Base-by-base conservation (phyloP, 1,139 yeast genomes). In the Sugiyamaella novakii region DNA sequence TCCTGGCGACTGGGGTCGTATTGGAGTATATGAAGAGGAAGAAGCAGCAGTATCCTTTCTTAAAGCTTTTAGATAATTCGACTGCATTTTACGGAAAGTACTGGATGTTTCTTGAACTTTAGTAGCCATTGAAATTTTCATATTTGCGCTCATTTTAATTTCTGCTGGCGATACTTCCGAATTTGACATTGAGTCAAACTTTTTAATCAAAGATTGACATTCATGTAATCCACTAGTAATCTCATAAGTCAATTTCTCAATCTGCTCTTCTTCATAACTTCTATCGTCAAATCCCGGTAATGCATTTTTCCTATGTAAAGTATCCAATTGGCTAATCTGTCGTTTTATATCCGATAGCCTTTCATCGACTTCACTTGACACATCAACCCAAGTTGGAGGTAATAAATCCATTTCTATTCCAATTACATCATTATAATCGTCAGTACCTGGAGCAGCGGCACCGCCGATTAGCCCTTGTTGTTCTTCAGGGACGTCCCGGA, bases 211-310 rank as follows among this genome's bases (percentile, higher is more conserved):
- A 30, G 79, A 79, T 64, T 89, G 94, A 62, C 95, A 84, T 53
- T 78, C 75, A 64, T 89, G 96, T 29, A 65, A 86, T 79, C 58
- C 77, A 72, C 66, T 80, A 75, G 96, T 86, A 45, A 91, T 82
- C 21, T 78, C 75, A 59, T 79, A 83, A 50, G 92, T 88, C 58
- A 87, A 67, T 49, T 79, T 79, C 63, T 91, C 97, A 55, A 94
- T 88, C 52, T 76, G 79, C 55, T 84, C 87, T 58, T 84, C 85
- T 56, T 81, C 82, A 18, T 75, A 74, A 2, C 81, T 76, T 55
- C 87, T 77, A 64, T 91, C 97, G 56, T 79, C 83, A 62, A 89
- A 87, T 34, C 92, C 92, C 1, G 96, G 96, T 42, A 92, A 77
- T 24, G 92, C 75, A 57, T 91, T 85, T 67, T 84, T 85, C 64